Conservation (phyloP, 208 protist species). For the Acanthamoeba triangularis region DNA sequence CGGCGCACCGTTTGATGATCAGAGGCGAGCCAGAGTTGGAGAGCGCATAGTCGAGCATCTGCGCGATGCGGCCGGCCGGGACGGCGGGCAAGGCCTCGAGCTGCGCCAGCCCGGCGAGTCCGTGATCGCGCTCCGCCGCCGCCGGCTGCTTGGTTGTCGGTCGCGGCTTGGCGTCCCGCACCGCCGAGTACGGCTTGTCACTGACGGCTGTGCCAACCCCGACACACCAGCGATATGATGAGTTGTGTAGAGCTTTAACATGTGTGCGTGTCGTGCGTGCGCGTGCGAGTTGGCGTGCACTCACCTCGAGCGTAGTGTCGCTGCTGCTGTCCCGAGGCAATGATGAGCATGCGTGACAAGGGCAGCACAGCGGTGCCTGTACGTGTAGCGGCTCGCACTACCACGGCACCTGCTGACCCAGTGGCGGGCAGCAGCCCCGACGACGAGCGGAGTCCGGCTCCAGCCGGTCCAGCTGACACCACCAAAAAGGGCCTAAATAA, state of each 20-base stretch:
- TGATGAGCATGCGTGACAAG: neutral
- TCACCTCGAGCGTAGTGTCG: conserved; percentile 1
- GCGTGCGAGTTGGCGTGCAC: neutral
- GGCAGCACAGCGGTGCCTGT: neutral
- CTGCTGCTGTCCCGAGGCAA: neutral
- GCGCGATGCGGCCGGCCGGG: neutral
- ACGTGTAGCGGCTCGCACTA: too few relatives aligned
- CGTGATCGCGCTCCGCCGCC: neutral
- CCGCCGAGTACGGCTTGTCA: neutral
- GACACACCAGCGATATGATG: too few relatives aligned
- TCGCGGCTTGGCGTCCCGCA: neutral
- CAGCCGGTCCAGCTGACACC: too few relatives aligned
- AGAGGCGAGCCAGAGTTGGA: neutral
- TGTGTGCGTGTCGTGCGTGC: too few relatives aligned
- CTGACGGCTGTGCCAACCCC: neutral
- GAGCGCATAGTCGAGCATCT: neutral
- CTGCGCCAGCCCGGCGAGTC: neutral
- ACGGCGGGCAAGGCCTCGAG: neutral
- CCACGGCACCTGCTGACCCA: too few relatives aligned
- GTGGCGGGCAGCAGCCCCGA: too few relatives aligned
- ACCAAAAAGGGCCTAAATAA: too few relatives aligned
- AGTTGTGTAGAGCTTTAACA: too few relatives aligned
- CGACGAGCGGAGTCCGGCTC: too few relatives aligned
- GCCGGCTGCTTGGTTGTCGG: too few relatives aligned
- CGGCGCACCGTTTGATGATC: neutral